phyloP scores from a whole-genome alignment of 768 basidiomycete genomes.

The Dioszegia hungarica region DNA sequence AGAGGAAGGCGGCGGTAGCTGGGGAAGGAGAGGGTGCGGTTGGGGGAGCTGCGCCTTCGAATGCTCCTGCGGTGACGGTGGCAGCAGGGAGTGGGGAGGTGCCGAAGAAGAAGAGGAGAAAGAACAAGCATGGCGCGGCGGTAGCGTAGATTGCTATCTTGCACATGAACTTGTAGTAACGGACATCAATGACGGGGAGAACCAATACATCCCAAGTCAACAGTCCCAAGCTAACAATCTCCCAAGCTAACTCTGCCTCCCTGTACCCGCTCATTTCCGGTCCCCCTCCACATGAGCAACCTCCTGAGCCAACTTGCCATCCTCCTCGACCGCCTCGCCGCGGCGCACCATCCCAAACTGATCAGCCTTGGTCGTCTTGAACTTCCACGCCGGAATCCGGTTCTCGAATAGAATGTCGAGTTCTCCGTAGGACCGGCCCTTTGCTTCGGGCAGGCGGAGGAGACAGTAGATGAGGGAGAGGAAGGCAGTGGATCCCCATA shows the following conservation, averaged over 20 bases:
- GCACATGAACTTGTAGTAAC: too few species aligned
- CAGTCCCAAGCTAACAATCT: too few species aligned
- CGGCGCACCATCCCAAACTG: too few species aligned
- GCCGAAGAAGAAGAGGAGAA: not conserved
- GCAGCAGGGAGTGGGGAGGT: not conserved
- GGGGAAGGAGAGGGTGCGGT: not conserved
- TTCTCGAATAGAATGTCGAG: constrained; percentile 45
- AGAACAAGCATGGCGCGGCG: too few species aligned
- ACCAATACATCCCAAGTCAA: too few species aligned
- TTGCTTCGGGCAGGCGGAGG: constrained; percentile 42
- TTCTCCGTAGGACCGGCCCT: constrained; percentile 42
- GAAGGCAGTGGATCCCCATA: constrained; percentile 26
- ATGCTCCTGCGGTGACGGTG: not conserved
- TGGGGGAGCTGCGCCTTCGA: not conserved
- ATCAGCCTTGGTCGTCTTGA: constrained; percentile 25
- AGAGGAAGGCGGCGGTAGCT: constrained; percentile 6
- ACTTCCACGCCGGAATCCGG: constrained; percentile 31
- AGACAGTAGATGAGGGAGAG: constrained; percentile 17
- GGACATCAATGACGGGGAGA: too few species aligned
- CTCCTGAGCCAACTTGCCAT: too few species aligned
- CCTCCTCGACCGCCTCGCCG: too few species aligned
- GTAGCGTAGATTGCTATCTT: too few species aligned
- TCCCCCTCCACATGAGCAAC: too few species aligned
- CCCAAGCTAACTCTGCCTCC: too few species aligned
- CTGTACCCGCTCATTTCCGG: too few species aligned